Base-by-base conservation (phyloP, 2,329 filamentous ascomycete genomes). In the Epichloe bromicola region DNA sequence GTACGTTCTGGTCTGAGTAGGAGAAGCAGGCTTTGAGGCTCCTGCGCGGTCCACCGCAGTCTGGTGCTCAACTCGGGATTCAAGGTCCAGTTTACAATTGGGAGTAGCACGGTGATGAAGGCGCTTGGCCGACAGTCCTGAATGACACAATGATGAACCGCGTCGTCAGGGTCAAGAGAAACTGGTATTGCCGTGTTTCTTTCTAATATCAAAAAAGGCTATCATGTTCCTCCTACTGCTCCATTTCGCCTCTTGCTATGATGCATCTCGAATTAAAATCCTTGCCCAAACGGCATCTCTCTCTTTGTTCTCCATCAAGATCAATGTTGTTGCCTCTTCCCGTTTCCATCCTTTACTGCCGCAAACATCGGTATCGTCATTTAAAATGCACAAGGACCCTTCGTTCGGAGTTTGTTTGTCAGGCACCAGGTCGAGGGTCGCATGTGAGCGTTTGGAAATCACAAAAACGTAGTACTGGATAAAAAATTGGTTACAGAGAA, bases 221-320 rank as follows among this genome's bases (percentile, higher is more conserved):
- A 30, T 40, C 43, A 52, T 41, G 49, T 38, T 57, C 58, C 60
- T 57, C 58, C 61, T 59, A 61, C 63, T 66, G 62, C 56, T 57
- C 63, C 58, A 15, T 54, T 66, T 66, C 63, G 63, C 63, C 63
- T 60, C 58, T 58, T 61, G 61, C 63, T 63, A 63, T 64, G 58
- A 60, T 58, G 54, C 55, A 57, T 58, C 52, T 57, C 55, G 55
- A 58, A 56, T 56, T 60, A 59, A 58, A 59, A 54, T 20, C 46
- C 23, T 47, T 20, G 46, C 58, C 48, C 52, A 57, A 57, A 55
- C 54, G 51, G 58, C 57, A 57, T 50, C 34, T 26, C 39, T 41
- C 43, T 10, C 26, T n/a, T 23, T 14, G 19, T 51, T 23, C 20
- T 39, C 53, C 53, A 50, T 51, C 54, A 56, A 55, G 34, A 53